Percentiles rank a stretch among this genome's conserved stretches.
These are phyloP conservation scores for Debaryomyces maramus DNA, from an alignment of 805 yeast genomes.

Conservation along the genomic window DNA sequence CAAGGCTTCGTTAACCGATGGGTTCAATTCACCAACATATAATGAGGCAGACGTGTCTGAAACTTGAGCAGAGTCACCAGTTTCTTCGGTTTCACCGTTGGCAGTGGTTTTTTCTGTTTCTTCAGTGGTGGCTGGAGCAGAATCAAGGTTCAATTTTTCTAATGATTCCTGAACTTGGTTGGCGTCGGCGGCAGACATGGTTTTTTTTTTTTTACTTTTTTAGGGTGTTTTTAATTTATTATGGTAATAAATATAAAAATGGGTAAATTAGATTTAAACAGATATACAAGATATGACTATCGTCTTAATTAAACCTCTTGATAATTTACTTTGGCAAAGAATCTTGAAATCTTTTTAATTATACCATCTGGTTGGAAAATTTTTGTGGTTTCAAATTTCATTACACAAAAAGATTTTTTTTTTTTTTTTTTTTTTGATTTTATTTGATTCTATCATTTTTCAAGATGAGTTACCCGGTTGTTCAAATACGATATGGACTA, in stretches of 20 bases:
- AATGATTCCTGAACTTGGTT: slow-evolving; percentile 47
- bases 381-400: slow-evolving; percentile 9
- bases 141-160: slow-evolving; percentile 47
- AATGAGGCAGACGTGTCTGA: slow-evolving; percentile 76
- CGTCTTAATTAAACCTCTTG: slow-evolving; percentile 2
- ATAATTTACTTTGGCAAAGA: neutral
- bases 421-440: neutral
- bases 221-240: slow-evolving; percentile 10
- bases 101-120: slow-evolving; percentile 28
- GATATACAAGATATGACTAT: slow-evolving; percentile 1
- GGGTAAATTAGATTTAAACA: slow-evolving; percentile 9
- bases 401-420: slow-evolving; percentile 10
- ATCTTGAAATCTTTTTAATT: neutral
- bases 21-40: slow-evolving; percentile 96
- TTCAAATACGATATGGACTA: neutral
- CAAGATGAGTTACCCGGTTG: slow-evolving; percentile 8
- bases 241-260: slow-evolving; percentile 6
- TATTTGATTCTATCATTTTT: neutral
- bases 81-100: slow-evolving; percentile 31
- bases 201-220: slow-evolving; percentile 13
- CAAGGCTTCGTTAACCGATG: slow-evolving; percentile 88
- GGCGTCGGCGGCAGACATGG: slow-evolving; percentile 34
- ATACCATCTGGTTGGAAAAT: slow-evolving; percentile 8
- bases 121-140: slow-evolving; percentile 28
- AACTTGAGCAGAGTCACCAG: slow-evolving; percentile 35